Conservation (phyloP, 208 protist species). For the Crithidia brevicula region DNA sequence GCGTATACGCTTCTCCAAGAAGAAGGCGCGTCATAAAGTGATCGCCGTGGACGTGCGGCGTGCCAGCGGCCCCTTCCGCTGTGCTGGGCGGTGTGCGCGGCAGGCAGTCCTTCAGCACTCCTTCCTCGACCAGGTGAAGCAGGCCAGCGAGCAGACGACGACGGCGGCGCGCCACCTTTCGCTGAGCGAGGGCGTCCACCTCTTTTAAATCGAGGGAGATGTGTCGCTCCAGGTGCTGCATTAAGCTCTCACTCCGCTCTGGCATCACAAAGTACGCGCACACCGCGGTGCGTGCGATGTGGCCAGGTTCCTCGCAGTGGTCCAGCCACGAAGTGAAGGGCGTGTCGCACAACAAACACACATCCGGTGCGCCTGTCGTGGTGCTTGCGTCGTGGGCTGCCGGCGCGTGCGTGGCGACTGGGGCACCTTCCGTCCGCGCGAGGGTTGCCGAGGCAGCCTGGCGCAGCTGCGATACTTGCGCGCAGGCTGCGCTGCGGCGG, state of each 20-base stretch:
- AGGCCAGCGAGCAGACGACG: constrained; percentile 64
- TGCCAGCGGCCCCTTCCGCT: background rate
- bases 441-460: too few relatives aligned
- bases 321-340: constrained; percentile 40
- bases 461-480: too few relatives aligned
- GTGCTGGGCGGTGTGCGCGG: constrained; percentile 8
- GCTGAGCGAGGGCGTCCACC: constrained; percentile 60
- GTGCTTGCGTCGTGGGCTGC: background rate
- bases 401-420: background rate
- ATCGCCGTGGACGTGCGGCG: constrained; percentile 29
- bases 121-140: constrained; percentile 49
- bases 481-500: too few relatives aligned
- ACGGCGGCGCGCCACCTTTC: constrained; percentile 62
- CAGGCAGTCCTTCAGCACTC: constrained; percentile 47
- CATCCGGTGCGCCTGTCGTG: background rate
- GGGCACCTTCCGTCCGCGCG: too few relatives aligned
- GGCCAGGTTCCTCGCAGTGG: constrained; percentile 39
- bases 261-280: constrained; percentile 59
- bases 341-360: constrained; percentile 41
- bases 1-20: constrained; percentile 52
- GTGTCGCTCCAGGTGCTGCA: constrained; percentile 72
- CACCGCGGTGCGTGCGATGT: constrained; percentile 62
- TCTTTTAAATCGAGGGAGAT: constrained; percentile 72
- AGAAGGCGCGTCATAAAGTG: constrained; percentile 55
- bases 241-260: constrained; percentile 58